Evolutionary conservation across 1,284 basidiomycete species (phyloP).

Genomic region (Mycena citricolor): DNA sequence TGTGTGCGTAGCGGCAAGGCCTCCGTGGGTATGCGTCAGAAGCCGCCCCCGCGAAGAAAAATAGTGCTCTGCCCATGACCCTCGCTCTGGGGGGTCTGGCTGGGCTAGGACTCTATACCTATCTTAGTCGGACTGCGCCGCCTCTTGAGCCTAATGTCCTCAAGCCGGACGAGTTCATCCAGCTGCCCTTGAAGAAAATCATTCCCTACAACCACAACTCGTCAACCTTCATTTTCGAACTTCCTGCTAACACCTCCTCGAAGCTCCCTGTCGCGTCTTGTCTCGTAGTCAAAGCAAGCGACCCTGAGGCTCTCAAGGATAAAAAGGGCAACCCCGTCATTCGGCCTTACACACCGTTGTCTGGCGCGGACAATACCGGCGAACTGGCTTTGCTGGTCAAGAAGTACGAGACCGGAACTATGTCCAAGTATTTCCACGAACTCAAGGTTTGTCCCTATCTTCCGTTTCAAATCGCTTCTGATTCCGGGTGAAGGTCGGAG

Average conservation of each 20-base stretch:
- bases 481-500: too few relatives aligned
- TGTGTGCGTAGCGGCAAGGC: too few relatives aligned
- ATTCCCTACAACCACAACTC: conserved; percentile 94
- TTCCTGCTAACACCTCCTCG: conserved; percentile 80
- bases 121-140: conserved; percentile 37
- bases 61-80: conserved; percentile 40
- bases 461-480: conserved; percentile 1
- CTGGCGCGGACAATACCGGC: conserved; percentile 68
- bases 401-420: conserved; percentile 77
- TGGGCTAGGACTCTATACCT: conserved; percentile 53
- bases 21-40: conserved; percentile 49
- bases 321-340: conserved; percentile 88
- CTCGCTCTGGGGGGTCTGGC: conserved; percentile 50
- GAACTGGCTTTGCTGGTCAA: conserved; percentile 86
- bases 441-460: conserved; percentile 36
- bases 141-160: conserved; percentile 55
- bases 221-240: conserved; percentile 81
- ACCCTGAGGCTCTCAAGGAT: conserved; percentile 64
- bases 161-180: conserved; percentile 70
- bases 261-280: conserved; percentile 77
- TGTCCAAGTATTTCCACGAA: conserved; percentile 75
- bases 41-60: conserved; percentile 45
- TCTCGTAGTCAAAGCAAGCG: conserved; percentile 60
- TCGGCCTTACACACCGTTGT: conserved; percentile 87
- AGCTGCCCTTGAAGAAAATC: conserved; percentile 84